A percentile compares a stretch with the other conserved stretches of the same genome.
These are phyloP conservation scores for Colletotrichum somersetense DNA, from an alignment of 2,329 filamentous ascomycete species.

Conservation along the genomic window DNA sequence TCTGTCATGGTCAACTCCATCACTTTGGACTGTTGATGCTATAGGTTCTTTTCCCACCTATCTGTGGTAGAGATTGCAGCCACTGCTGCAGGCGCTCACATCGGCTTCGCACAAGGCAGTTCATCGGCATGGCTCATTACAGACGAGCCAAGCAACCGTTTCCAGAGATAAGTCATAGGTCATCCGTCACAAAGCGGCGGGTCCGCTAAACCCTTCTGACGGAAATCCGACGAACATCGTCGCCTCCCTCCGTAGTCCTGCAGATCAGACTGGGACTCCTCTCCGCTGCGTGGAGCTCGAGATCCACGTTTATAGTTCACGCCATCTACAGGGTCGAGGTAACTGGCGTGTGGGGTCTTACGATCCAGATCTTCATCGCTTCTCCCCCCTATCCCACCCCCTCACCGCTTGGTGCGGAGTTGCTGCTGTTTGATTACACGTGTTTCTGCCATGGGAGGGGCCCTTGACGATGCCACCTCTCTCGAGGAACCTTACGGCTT, in stretches of 20 bases:
- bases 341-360: slow-evolving; percentile 34
- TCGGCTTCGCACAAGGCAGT: neutral
- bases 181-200: neutral
- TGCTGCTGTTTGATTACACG: slow-evolving; percentile 8
- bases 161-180: neutral
- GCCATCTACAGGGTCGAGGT: slow-evolving; percentile 21
- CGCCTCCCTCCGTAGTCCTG: neutral
- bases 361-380: slow-evolving; percentile 2
- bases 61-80: neutral
- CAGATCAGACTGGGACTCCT: neutral
- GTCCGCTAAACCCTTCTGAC: neutral
- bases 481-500: no score
- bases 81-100: neutral
- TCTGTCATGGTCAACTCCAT: neutral
- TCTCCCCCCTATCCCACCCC: slow-evolving; percentile 11
- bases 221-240: neutral
- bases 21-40: neutral
- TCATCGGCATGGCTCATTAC: neutral
- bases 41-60: neutral
- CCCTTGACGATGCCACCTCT: neutral
- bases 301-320: slow-evolving; percentile 28
- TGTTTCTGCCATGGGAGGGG: neutral
- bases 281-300: slow-evolving; percentile 19
- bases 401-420: slow-evolving; percentile 29
- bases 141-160: neutral